phyloP scores from a whole-genome alignment of 306 rosid species.

The Urtica urens region DNA sequence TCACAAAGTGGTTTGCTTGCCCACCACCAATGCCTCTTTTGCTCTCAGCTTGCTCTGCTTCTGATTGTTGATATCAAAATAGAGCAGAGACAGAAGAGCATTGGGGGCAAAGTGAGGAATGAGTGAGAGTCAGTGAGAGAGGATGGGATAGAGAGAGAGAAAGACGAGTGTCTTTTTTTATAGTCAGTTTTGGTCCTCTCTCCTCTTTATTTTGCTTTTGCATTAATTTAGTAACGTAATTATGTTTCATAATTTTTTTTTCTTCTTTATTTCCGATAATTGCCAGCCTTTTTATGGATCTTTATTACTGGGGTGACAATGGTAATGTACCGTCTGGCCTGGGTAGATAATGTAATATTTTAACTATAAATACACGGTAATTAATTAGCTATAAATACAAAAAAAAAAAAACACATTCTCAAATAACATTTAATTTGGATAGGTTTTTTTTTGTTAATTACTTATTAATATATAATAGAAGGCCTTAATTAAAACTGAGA shows the following conservation, averaged over 20 bases:
- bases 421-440: too few relatives aligned
- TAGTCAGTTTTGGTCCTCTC: constrained; percentile 36
- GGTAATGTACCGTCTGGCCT: too few relatives aligned
- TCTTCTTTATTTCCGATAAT: neutral
- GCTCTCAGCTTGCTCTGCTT: too few relatives aligned
- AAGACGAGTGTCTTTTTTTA: constrained; percentile 26
- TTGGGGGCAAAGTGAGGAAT: constrained; percentile 22
- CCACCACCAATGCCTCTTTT: constrained; percentile 24
- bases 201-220: neutral
- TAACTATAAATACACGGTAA: too few relatives aligned
- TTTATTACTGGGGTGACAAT: neutral
- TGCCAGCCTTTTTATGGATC: constrained; percentile 11
- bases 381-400: too few relatives aligned
- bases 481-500: too few relatives aligned
- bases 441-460: too few relatives aligned
- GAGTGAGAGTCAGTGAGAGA: constrained; percentile 20
- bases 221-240: neutral
- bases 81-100: constrained; percentile 28
- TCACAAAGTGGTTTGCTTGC: constrained; percentile 17
- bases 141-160: constrained; percentile 10
- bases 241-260: neutral
- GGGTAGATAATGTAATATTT: too few relatives aligned
- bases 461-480: too few relatives aligned
- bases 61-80: neutral
- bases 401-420: too few relatives aligned